Conservation (phyloP, 768 basidiomycete species). For the Tylopilus balloui region DNA sequence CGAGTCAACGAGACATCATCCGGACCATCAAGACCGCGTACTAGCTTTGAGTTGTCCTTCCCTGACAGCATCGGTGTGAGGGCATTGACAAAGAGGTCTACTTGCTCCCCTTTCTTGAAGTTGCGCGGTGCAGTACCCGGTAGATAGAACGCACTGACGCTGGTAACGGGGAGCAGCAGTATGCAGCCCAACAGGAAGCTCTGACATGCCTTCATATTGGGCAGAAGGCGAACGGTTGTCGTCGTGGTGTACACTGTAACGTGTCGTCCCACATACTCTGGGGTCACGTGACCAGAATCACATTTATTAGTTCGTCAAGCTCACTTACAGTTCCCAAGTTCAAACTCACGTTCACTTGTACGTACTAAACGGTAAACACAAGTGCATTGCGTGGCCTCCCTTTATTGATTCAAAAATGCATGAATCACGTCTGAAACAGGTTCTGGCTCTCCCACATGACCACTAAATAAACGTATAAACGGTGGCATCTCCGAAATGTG, state of each 20-base stretch:
- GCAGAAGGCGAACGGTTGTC: background rate
- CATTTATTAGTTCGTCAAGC: too few species aligned
- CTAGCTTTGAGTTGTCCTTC: conserved; percentile 67
- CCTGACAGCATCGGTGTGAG: conserved; percentile 80
- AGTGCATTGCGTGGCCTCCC: background rate
- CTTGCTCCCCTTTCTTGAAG: conserved; percentile 67
- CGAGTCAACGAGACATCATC: conserved; percentile 4
- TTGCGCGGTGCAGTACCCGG: conserved; percentile 87
- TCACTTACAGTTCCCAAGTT: too few species aligned
- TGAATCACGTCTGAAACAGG: conserved; percentile 41
- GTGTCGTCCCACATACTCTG: background rate
- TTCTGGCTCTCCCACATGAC: conserved; percentile 51
- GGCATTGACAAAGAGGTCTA: conserved; percentile 82
- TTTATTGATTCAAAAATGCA: conserved; percentile 37
- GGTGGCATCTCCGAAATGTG: conserved; percentile 39
- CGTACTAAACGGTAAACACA: background rate
- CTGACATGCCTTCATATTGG: conserved; percentile 21
- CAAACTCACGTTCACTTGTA: background rate
- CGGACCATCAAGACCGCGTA: conserved; percentile 33
- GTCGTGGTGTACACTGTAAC: background rate
- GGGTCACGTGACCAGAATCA: conserved; percentile 17
- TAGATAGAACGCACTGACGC: conserved; percentile 74
- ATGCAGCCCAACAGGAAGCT: conserved; percentile 13
- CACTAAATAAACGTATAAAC: conserved; percentile 50
- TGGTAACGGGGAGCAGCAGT: conserved; percentile 16